Evolutionary conservation across 495 filamentous ascomycete genomes (phyloP).

Genomic region (Xylaria palmicola): DNA sequence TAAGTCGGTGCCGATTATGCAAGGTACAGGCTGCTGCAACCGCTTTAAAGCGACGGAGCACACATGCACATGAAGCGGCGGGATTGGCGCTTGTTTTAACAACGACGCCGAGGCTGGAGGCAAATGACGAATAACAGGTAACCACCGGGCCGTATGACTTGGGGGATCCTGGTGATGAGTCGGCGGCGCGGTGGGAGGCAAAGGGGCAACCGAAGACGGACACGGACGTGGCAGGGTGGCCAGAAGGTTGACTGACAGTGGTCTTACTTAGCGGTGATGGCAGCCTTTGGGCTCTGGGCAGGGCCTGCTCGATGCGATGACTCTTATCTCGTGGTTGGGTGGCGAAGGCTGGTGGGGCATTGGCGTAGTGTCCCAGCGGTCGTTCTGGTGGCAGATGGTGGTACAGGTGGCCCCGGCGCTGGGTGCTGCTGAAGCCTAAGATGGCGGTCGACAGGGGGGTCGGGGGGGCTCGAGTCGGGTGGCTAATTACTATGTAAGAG

Average conservation of each 20-base stretch:
- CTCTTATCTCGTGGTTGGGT: slow-evolving; percentile 42
- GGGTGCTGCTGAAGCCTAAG: slow-evolving; percentile 15
- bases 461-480: slow-evolving; percentile 7
- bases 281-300: slow-evolving; percentile 34
- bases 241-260: slow-evolving; percentile 26
- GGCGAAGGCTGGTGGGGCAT: slow-evolving; percentile 40
- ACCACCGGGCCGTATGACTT: slow-evolving; percentile 11
- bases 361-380: slow-evolving; percentile 44
- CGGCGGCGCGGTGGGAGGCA: slow-evolving; percentile 13
- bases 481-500: slow-evolving; percentile 16
- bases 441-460: slow-evolving; percentile 13
- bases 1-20: slow-evolving; percentile 26
- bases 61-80: slow-evolving; percentile 21
- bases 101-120: slow-evolving; percentile 10
- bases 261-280: slow-evolving; percentile 32
- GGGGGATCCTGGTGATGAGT: slow-evolving; percentile 11
- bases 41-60: slow-evolving; percentile 16
- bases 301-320: slow-evolving; percentile 45
- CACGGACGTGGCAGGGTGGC: slow-evolving; percentile 29
- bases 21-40: slow-evolving; percentile 33
- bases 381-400: slow-evolving; percentile 4
- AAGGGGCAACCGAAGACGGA: slow-evolving; percentile 28
- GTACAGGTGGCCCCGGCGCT: slow-evolving; percentile 16
- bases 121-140: slow-evolving; percentile 13
- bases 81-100: slow-evolving; percentile 19